Evolutionary conservation across 2,329 filamentous ascomycete species (phyloP), one percentile per base, ranked within the genome.

Genomic region (Fusarium xylarioides): DNA sequence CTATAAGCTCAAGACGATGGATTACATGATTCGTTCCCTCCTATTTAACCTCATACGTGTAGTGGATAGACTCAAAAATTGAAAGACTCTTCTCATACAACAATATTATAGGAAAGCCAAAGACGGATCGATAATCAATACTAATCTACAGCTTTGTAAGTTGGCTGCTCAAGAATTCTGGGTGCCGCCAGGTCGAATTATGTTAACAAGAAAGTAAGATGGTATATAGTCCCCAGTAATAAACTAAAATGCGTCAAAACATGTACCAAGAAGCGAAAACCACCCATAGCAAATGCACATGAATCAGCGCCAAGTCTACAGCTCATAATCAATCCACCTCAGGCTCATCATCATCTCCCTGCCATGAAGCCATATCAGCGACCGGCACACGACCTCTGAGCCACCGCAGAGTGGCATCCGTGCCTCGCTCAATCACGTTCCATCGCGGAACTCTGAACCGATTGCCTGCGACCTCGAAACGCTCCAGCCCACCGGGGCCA

Each of bases 361-460:
- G 86, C 88, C 88, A 90, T n/a, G 84, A 83, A 0, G 81, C 85
- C 87, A 87, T 89, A 76, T 90, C 88, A 1, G 85, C 87, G 3
- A 87, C 85, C 0, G 93, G 91, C 40, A 97, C 92, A 62, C 92
- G 88, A 34, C 94, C 92, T 68, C 93, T 88, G 56, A 98, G 82
- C 92, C 94, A 97, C 55, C 91, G 87, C 74, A 98, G 83, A 1
- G 94, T 91, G 5, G 93, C 92, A 76, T 97, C 94, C 0, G 95
- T 98, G 2, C 95, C 95, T 70, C 94, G 93, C 68, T 95, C 93
- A 53, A 98, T 83, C 11, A 97, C 88, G 71, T 92, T 93, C 84
- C 92, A 95, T 63, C 93, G 90, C 1, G 95, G 95, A 37, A 98
- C 94, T 37, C 94, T 88, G 83, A 98, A 98, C 37, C 91, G 88